A percentile compares a stretch with the other conserved stretches of the same genome.
phyloP scores from a whole-genome alignment of 2,329 filamentous ascomycete species.

The Drechslerella stenobrocha region DNA sequence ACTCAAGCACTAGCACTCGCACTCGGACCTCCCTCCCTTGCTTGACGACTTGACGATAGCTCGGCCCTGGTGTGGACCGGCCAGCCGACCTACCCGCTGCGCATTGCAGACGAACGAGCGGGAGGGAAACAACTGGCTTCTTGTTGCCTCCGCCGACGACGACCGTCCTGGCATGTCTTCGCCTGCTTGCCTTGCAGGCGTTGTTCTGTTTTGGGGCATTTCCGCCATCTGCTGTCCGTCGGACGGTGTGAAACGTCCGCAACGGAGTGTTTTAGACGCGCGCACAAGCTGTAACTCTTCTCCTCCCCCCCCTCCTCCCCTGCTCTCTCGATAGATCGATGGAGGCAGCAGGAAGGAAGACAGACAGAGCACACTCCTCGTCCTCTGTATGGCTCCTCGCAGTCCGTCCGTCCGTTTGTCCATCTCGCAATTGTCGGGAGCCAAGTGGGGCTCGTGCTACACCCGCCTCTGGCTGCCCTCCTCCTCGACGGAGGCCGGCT shows the following conservation, averaged over 20 bases:
- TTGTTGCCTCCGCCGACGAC: not conserved
- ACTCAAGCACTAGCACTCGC: no score
- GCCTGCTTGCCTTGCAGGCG: not conserved
- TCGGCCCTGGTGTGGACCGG: constrained; percentile 2
- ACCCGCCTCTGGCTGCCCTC: constrained; percentile 37
- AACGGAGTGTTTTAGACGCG: constrained; percentile 47
- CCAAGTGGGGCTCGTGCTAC: constrained; percentile 42
- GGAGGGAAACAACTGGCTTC: constrained; percentile 1
- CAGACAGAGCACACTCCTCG: no score
- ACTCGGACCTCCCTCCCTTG: no score
- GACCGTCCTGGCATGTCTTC: not conserved
- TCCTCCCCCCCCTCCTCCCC: constrained; percentile 32
- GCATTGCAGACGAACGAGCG: not conserved
- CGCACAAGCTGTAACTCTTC: constrained; percentile 46
- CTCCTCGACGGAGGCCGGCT: constrained; percentile 21
- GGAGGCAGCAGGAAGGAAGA: no score
- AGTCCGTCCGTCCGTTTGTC: not conserved
- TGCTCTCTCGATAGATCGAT: no score
- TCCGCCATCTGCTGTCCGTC: constrained; percentile 11
- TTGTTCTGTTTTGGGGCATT: not conserved
- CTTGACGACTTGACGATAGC: no score
- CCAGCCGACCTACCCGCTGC: constrained; percentile 6
- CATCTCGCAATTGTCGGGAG: constrained; percentile 33
- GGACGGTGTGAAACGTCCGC: constrained; percentile 37
- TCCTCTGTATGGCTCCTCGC: not conserved